A percentile compares a stretch with the other conserved stretches of the same genome.
Evolutionary conservation across 805 yeast species (phyloP).

Genomic region (Candida wancherniae): DNA sequence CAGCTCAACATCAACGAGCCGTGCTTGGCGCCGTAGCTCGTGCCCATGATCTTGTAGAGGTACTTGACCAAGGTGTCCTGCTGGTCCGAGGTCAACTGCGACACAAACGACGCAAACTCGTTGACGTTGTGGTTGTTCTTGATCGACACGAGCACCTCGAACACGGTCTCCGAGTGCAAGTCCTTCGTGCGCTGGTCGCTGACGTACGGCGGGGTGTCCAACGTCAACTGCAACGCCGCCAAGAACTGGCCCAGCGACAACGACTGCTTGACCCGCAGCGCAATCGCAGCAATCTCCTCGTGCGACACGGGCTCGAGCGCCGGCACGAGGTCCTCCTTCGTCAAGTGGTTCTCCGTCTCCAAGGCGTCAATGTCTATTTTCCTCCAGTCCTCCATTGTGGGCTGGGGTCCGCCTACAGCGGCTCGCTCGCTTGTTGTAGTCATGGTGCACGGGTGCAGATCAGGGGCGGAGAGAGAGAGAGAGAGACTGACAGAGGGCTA

Average conservation of each 20-base stretch:
- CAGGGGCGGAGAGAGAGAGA: no score
- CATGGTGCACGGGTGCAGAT: no score
- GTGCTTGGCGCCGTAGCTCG: conserved; percentile 72
- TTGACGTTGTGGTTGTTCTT: conserved; percentile 54
- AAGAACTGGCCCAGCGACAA: conserved; percentile 68
- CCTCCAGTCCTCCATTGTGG: conserved; percentile 74
- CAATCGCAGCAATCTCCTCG: conserved; percentile 50
- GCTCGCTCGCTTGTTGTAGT: no score
- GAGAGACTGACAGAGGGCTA: no score
- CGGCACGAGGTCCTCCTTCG: conserved; percentile 59
- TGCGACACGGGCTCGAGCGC: conserved; percentile 40
- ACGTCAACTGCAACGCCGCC: conserved; percentile 60
- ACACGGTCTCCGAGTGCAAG: conserved; percentile 42
- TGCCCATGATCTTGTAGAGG: conserved; percentile 79
- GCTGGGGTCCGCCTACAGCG: no score
- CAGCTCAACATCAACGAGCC: conserved; percentile 85
- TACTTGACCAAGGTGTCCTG: conserved; percentile 78
- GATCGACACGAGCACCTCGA: conserved; percentile 57
- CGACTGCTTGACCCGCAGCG: conserved; percentile 54
- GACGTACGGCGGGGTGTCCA: conserved; percentile 80
- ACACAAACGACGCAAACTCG: conserved; percentile 62
- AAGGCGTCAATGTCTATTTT: conserved; percentile 89
- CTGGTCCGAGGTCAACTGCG: conserved; percentile 55
- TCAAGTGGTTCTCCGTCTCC: conserved; percentile 73
- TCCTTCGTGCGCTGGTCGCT: conserved; percentile 56